Conservation (phyloP, 345 rosid species). For the Eucalyptus fibrosa region DNA sequence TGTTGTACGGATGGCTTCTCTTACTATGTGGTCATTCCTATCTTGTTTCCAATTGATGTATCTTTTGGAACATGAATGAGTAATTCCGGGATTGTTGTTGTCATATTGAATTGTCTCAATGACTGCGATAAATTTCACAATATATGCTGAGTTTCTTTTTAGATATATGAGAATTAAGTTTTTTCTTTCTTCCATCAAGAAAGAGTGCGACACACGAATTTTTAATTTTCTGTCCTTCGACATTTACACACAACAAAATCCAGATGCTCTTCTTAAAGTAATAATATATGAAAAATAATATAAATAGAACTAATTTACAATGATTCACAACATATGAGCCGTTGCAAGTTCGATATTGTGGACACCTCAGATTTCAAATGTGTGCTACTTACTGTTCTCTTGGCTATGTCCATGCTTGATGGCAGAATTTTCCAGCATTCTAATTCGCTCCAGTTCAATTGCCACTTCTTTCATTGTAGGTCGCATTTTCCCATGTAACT, state of each 20-base stretch:
- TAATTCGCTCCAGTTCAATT: background rate
- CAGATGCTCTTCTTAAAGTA: background rate
- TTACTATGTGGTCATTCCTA: background rate
- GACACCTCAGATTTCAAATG: background rate
- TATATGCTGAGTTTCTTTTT: background rate
- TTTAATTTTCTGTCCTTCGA: background rate
- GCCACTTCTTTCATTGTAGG: background rate
- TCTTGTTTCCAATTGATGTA: background rate
- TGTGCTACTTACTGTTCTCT: background rate
- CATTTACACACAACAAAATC: background rate
- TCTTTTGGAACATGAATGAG: background rate
- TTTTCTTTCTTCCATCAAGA: background rate
- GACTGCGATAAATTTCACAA: background rate
- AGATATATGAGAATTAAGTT: background rate
- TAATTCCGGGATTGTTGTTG: background rate
- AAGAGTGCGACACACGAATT: background rate
- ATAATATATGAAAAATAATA: too few species aligned
- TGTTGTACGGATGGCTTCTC: background rate
- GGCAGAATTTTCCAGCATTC: background rate
- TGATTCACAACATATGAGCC: background rate
- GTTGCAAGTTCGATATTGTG: background rate
- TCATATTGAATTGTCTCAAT: background rate
- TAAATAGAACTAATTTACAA: background rate
- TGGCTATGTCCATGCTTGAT: background rate
- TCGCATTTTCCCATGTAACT: background rate